phyloP scores from a whole-genome alignment of 192 early-diverging fungal genomes.

The Coemansia umbellata region DNA sequence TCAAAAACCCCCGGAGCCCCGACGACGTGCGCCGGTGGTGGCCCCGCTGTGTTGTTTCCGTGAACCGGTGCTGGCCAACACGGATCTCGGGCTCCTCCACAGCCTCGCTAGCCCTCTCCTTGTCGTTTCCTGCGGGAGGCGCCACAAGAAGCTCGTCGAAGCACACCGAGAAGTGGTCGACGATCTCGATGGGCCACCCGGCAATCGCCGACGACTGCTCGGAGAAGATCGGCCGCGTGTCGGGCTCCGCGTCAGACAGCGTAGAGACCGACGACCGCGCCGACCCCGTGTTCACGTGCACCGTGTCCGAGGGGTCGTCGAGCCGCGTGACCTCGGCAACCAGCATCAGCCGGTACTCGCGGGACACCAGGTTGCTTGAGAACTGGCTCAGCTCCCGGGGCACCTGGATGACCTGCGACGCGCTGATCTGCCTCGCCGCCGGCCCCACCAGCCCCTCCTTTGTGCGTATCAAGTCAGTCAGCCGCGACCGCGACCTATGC shows the following conservation, averaged over 20 bases:
- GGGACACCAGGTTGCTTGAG: constrained; percentile 40
- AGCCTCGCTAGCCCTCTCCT: too few relatives aligned
- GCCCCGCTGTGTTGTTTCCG: neutral
- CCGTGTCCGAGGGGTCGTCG: constrained; percentile 3
- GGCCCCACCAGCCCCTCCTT: neutral
- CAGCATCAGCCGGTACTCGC: constrained; percentile 47
- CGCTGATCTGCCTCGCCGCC: constrained; percentile 37
- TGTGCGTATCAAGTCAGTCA: constrained; percentile 24
- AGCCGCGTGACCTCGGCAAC: constrained; percentile 43
- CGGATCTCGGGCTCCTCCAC: constrained; percentile 9
- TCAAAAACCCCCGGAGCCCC: constrained; percentile 37
- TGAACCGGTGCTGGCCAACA: constrained; percentile 15
- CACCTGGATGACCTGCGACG: constrained; percentile 33
- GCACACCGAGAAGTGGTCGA: constrained; percentile 41
- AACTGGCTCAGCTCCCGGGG: constrained; percentile 46
- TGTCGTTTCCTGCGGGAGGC: too few relatives aligned
- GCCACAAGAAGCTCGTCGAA: constrained; percentile 49
- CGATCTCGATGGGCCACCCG: constrained; percentile 37
- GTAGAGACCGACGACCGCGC: neutral
- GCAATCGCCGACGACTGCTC: constrained; percentile 48
- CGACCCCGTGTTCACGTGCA: neutral
- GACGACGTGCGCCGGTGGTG: constrained; percentile 42
- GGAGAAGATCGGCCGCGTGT: constrained; percentile 7
- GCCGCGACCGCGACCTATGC: constrained; percentile 22
- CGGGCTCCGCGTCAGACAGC: neutral